A percentile compares a stretch with the other conserved stretches of the same genome.
These are phyloP conservation scores for Aspergillus quadricinctus DNA, from an alignment of 2,329 filamentous ascomycete species.

Conservation along the genomic window DNA sequence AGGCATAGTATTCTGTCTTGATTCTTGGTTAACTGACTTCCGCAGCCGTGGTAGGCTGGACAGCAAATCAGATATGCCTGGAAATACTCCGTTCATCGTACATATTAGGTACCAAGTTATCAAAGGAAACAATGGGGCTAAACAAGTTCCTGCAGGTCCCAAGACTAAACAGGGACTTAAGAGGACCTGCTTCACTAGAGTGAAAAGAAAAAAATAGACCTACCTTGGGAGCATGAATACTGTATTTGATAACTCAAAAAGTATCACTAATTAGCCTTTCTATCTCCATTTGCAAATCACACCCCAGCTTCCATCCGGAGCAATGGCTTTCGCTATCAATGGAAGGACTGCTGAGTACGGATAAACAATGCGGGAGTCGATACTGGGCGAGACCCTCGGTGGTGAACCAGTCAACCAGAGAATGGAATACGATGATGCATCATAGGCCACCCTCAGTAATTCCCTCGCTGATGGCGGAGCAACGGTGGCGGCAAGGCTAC, in stretches of 20 bases:
- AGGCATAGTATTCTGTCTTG: not conserved
- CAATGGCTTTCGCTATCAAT: not conserved
- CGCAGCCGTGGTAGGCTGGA: conserved; percentile 1
- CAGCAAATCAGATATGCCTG: conserved; percentile 2
- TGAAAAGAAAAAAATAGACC: not conserved
- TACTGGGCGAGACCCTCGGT: conserved; percentile 1
- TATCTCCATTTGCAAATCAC: not conserved
- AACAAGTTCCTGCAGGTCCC: not conserved
- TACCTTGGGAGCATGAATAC: not conserved
- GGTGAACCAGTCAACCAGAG: not conserved
- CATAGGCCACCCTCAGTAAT: not conserved
- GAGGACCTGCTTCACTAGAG: not conserved
- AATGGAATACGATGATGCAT: conserved; percentile 1
- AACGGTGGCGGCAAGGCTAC: conserved; percentile 24
- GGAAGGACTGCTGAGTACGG: not conserved
- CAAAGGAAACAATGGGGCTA: not conserved
- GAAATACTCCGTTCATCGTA: not conserved
- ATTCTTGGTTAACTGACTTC: not conserved
- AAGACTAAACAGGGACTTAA: not conserved
- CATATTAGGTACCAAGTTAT: not conserved
- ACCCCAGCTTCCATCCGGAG: not conserved
- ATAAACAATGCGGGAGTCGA: not conserved
- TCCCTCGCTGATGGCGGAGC: conserved; percentile 22
- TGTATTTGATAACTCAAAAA: not conserved
- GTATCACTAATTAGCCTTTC: not conserved